Evolutionary conservation across 2,329 filamentous ascomycete species (phyloP).

Genomic region (Colletotrichum chlorophyti): DNA sequence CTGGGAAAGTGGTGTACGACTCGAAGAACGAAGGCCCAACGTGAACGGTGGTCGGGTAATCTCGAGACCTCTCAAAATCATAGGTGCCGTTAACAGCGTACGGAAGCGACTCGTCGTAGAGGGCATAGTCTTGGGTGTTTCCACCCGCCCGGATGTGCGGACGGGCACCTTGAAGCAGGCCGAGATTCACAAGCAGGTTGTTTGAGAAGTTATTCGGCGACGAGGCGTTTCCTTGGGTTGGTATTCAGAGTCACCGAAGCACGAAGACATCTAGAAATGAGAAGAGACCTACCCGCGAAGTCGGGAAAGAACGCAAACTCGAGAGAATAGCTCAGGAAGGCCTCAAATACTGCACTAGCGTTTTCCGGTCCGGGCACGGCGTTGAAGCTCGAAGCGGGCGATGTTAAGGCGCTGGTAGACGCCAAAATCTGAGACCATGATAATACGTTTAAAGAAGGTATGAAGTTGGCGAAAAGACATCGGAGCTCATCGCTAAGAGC

Average conservation of each 20-base stretch:
- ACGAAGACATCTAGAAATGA: neutral
- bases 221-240: conserved; percentile 53
- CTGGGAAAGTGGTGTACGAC: conserved; percentile 63
- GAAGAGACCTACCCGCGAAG: conserved; percentile 46
- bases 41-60: conserved; percentile 66
- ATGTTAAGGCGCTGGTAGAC: neutral
- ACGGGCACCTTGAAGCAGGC: conserved; percentile 58
- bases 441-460: neutral
- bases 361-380: conserved; percentile 12
- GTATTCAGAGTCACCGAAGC: neutral
- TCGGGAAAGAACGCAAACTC: conserved; percentile 60
- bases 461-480: conserved; percentile 5
- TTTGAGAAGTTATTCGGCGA: conserved; percentile 66
- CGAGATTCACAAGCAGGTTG: conserved; percentile 64
- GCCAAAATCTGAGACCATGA: neutral
- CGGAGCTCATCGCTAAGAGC: conserved; percentile 9
- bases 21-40: conserved; percentile 70
- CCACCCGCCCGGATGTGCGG: conserved; percentile 69
- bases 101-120: conserved; percentile 61
- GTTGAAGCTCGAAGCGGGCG: neutral
- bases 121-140: conserved; percentile 71
- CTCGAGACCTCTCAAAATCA: conserved; percentile 54
- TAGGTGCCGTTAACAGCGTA: conserved; percentile 59
- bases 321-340: conserved; percentile 59
- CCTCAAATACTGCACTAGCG: conserved; percentile 34